Evolutionary conservation across 73 alveolate genomes (phyloP).

Genomic region (Paramecium octaurelia): DNA sequence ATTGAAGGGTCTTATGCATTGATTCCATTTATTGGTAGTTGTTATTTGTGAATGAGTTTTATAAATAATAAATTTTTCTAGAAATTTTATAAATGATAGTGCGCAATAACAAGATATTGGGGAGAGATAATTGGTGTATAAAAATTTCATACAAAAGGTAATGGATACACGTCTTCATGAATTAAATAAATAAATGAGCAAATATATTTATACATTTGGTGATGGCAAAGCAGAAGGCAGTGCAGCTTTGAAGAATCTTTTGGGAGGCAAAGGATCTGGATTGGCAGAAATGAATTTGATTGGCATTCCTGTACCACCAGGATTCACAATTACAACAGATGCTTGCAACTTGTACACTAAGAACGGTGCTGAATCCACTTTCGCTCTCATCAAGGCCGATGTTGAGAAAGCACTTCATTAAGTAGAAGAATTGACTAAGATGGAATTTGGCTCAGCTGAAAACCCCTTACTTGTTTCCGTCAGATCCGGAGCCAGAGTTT

Average conservation of each 20-base stretch:
- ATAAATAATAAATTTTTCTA: neutral
- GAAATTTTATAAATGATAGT: neutral
- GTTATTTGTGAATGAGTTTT: neutral
- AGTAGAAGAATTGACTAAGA: slow-evolving; percentile 62
- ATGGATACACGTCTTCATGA: slow-evolving; percentile 8
- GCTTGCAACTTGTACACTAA: slow-evolving; percentile 19
- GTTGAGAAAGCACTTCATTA: slow-evolving; percentile 30
- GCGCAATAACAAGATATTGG: slow-evolving; percentile 3
- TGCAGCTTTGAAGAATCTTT: slow-evolving; percentile 46
- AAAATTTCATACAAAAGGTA: neutral
- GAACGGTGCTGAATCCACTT: neutral
- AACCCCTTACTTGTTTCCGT: slow-evolving; percentile 78
- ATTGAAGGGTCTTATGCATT: neutral
- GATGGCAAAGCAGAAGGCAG: slow-evolving; percentile 59
- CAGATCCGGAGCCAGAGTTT: slow-evolving; percentile 76
- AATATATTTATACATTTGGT: slow-evolving; percentile 30
- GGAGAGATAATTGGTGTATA: neutral
- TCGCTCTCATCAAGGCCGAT: slow-evolving; percentile 31
- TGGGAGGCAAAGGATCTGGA: slow-evolving; percentile 67
- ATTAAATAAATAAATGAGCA: slow-evolving; percentile 21
- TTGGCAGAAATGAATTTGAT: slow-evolving; percentile 74
- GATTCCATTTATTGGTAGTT: neutral
- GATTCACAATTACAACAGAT: slow-evolving; percentile 79
- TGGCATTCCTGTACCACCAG: slow-evolving; percentile 86
- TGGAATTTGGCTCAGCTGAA: slow-evolving; percentile 71